Conservation (phyloP, 2,329 filamentous ascomycete species). For the Incumbomyces lentus region DNA sequence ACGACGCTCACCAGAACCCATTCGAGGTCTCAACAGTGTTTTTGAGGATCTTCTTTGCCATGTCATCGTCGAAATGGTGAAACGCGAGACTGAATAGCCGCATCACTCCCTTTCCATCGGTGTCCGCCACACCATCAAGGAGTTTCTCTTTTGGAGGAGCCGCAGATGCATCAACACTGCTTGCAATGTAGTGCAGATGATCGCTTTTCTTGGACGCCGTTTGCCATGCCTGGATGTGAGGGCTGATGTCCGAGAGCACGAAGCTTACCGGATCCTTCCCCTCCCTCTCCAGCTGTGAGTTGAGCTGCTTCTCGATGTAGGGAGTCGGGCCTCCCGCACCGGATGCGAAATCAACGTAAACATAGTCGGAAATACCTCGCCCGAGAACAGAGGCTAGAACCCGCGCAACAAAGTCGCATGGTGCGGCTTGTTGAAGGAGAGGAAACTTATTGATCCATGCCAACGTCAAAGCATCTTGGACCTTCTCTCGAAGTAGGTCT, state of each 20-base stretch:
- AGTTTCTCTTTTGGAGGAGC: constrained; percentile 41
- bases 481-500: constrained; percentile 43
- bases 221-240: constrained; percentile 52
- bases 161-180: constrained; percentile 54
- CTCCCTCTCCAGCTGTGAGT: constrained; percentile 26
- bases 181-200: constrained; percentile 49
- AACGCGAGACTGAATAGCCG: constrained; percentile 65
- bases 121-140: constrained; percentile 14
- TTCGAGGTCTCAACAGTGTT: constrained; percentile 50
- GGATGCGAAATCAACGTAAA: constrained; percentile 65
- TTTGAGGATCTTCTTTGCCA: constrained; percentile 50
- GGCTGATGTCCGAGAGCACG: constrained; percentile 56
- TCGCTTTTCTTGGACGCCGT: constrained; percentile 41
- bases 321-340: constrained; percentile 64
- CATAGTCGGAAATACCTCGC: constrained; percentile 41
- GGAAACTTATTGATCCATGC: constrained; percentile 54
- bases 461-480: constrained; percentile 55
- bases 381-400: constrained; percentile 46
- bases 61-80: constrained; percentile 61
- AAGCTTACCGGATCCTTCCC: constrained; percentile 38
- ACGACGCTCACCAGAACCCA: constrained; percentile 23
- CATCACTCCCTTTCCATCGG: constrained; percentile 47
- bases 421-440: constrained; percentile 45
- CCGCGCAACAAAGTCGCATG: constrained; percentile 51
- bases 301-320: constrained; percentile 50